Base-by-base conservation (phyloP, 306 rosid species). In the Rubus idaeus region DNA sequence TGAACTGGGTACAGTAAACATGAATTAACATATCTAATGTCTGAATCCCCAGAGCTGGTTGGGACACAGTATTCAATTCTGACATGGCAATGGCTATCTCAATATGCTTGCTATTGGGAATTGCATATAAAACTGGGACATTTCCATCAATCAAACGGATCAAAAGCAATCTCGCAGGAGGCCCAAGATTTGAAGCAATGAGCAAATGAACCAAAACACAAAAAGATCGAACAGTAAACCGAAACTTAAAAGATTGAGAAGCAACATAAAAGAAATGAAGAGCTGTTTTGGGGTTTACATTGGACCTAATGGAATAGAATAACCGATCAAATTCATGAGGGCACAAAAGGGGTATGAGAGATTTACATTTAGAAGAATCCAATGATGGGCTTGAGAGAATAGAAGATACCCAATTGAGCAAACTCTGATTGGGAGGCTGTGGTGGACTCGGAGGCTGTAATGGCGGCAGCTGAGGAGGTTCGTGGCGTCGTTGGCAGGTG, bases 111-210 rank as follows among this genome's bases (percentile, higher is more conserved):
- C 6, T 58, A 21, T 12, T 10, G 17, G 39, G 39, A 5, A n/a
- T 4, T 20, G 12, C 35, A 57, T 3, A 57, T 30, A 57, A 58
- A 58, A 23, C 40, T 21, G 64, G 64, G 6, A 58, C 64, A 58
- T 58, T 23, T 7, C 64, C 64, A 58, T 58, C 64, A 58, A 58
- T 58, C 64, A 58, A 23, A 58, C 64, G 64, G 21, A 58, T 58
- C 64, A 58, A 58, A 57, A 58, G 39, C 39, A 58, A 4, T 12
- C 64, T 21, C 14, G 64, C 64, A 4, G 64, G 64, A 58, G 64
- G 17, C 16, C 5, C 39, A 58, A 58, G 37, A 58, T 58, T 23
- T 2, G 64, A 58, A 3, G 64, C 64, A 58, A 58, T 58, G 64
- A 58, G 39, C 64, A 58, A 58, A 21, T 58, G 64, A 20, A 58